Percentiles rank a stretch among this genome's conserved stretches.
These are phyloP conservation scores for Phytophthora fragariae DNA, from an alignment of 352 stramenopile genomes.

Conservation along the genomic window DNA sequence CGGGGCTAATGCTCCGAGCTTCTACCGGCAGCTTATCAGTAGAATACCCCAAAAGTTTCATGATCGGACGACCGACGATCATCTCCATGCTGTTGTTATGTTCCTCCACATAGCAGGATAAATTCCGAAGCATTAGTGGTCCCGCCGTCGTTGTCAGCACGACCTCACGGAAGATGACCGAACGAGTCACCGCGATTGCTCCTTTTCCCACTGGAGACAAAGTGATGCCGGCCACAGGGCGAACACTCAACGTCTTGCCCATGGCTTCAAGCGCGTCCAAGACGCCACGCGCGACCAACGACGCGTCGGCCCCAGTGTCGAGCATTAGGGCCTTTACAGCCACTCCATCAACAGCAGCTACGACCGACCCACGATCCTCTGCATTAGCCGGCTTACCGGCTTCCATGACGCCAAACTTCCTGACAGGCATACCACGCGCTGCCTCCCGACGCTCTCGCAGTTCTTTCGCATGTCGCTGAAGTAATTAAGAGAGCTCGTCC, in stretches of 20 bases:
- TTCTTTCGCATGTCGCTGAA: not conserved
- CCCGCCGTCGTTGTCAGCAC: not conserved
- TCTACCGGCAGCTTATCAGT: no score
- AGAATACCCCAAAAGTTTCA: not conserved
- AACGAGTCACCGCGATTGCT: not conserved
- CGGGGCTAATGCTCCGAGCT: not conserved
- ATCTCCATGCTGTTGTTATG: not conserved
- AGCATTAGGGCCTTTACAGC: not conserved
- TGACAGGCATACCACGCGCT: not conserved
- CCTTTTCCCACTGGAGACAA: not conserved
- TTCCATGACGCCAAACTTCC: not conserved
- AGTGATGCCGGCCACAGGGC: not conserved
- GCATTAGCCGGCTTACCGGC: not conserved
- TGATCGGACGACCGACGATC: not conserved
- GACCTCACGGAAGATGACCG: not conserved
- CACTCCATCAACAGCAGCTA: not conserved
- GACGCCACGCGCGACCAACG: not conserved
- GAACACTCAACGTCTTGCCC: not conserved
- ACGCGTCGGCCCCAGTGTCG: not conserved
- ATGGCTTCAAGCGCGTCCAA: not conserved
- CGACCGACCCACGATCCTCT: not conserved
- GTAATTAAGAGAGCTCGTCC: not conserved
- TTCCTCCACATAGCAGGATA: not conserved
- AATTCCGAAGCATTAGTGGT: not conserved
- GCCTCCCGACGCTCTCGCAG: not conserved